A percentile compares a stretch with the other conserved stretches of the same genome.
Evolutionary conservation across 2,329 filamentous ascomycete genomes (phyloP).

Genomic region (Botrytis aclada): DNA sequence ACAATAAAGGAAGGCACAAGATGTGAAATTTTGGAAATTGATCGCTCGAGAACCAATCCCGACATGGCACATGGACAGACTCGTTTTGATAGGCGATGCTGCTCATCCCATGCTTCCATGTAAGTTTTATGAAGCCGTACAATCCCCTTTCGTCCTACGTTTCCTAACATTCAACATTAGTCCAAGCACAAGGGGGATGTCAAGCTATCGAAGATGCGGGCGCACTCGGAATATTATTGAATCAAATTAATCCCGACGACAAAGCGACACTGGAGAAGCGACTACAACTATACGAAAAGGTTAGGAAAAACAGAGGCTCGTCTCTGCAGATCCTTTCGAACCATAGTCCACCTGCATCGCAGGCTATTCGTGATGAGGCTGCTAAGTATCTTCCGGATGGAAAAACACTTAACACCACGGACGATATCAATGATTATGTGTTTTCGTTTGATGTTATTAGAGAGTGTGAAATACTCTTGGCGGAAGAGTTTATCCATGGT

Average conservation of each 20-base stretch:
- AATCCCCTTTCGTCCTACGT: fast-evolving
- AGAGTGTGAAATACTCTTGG: not conserved
- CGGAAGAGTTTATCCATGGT: not conserved
- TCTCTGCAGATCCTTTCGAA: not conserved
- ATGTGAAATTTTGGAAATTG: not conserved
- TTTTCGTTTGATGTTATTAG: not conserved
- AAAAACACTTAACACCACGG: not conserved
- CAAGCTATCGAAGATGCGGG: not conserved
- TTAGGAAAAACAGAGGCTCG: not conserved
- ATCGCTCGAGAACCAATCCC: not conserved
- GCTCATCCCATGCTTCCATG: not conserved
- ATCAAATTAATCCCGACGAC: not conserved
- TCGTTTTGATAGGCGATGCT: not conserved
- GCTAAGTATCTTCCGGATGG: not conserved
- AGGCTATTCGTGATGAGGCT: not conserved
- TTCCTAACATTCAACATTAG: not conserved
- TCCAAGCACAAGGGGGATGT: not conserved
- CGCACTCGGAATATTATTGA: not conserved
- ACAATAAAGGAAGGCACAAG: not conserved
- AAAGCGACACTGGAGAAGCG: not conserved
- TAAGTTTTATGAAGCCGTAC: not conserved
- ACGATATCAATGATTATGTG: not conserved
- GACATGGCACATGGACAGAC: not conserved
- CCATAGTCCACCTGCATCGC: not conserved
- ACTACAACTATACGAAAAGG: not conserved